A percentile compares a stretch with the other conserved stretches of the same genome.
Conservation (phyloP, 495 filamentous ascomycete genomes). For the Hypoxylon intermedium region DNA sequence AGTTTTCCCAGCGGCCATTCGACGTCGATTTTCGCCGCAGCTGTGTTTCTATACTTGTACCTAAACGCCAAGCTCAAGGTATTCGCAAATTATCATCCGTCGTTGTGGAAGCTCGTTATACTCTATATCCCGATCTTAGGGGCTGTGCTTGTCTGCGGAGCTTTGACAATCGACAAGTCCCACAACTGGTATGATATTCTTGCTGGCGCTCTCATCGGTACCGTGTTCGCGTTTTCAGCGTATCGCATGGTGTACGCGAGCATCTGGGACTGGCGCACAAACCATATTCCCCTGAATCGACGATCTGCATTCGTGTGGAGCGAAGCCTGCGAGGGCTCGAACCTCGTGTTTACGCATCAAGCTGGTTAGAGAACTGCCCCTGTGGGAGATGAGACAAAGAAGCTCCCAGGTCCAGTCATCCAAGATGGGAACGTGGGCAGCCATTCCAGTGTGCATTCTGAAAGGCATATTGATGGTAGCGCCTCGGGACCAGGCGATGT, state of each 20-base stretch:
- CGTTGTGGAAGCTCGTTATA: slow-evolving; percentile 62
- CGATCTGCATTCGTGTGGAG: slow-evolving; percentile 23
- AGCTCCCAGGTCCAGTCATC: slow-evolving; percentile 8
- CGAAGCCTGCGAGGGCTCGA: slow-evolving; percentile 6
- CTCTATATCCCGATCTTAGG: slow-evolving; percentile 57
- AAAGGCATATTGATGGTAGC: neutral
- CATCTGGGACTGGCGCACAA: slow-evolving; percentile 53
- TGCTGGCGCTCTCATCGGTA: slow-evolving; percentile 54
- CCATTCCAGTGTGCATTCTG: neutral
- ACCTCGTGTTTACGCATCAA: slow-evolving; percentile 31
- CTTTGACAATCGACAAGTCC: slow-evolving; percentile 55
- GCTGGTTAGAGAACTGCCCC: slow-evolving; percentile 26
- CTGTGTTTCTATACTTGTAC: slow-evolving; percentile 60
- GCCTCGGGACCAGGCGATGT: neutral
- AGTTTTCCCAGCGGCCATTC: slow-evolving; percentile 62
- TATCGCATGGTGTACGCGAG: slow-evolving; percentile 53
- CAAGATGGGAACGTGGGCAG: slow-evolving; percentile 8
- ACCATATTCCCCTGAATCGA: slow-evolving; percentile 50
- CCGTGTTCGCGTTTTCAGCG: slow-evolving; percentile 46
- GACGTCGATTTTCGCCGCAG: slow-evolving; percentile 59
- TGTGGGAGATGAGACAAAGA: slow-evolving; percentile 15
- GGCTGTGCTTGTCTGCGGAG: slow-evolving; percentile 56
- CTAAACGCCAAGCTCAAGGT: slow-evolving; percentile 65
- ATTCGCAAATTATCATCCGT: slow-evolving; percentile 62
- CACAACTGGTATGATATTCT: slow-evolving; percentile 61